Evolutionary conservation across 2,329 filamentous ascomycete species (phyloP), one percentile per base, ranked within the genome.

Genomic region (Aureobasidium sp.): DNA sequence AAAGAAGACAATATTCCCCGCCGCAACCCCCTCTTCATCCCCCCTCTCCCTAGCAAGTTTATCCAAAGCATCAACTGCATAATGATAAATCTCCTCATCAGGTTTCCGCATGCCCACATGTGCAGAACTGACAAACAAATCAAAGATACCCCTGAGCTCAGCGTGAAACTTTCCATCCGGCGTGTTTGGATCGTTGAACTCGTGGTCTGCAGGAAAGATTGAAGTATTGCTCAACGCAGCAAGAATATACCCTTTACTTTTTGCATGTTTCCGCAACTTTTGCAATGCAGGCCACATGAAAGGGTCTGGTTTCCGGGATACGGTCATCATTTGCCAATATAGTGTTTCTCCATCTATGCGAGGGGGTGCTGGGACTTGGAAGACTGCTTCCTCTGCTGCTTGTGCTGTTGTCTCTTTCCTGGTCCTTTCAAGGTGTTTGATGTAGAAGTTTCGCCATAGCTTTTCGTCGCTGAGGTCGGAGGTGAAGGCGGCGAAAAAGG

Each of bases 161-260:
- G 63, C 61, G 38, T 71, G 67, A 5, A 76, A 63, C 5, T 68
- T 69, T 8, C 73, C 74, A 3, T 74, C 71, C 37, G 73, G 73
- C 5, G 74, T 67, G 1, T 65, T 65, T 0, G 79, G 75, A 43
- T 78, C 75, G 65, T 86, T 81, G 61, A 89, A 86, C 25, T 80
- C 76, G 69, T 96, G 90, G 0, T 81, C 86, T 0, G 81, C 78
- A 0, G 92, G 93, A 68, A 95, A 96, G 25, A 90, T 87, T 27
- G 94, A 84, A 0, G 94, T 97, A 70, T 99, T 97, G 67, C 87
- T 92, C 65, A 97, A 77, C 1, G 92, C 94, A 0, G 86, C 93
- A 1, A 97, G 74, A 35, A 93, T 79, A 66, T 86, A 92, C 40
- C 62, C 73, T 69, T 23, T 64, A 63, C 23, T 13, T 17, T 50